Percentiles rank a stretch among this genome's conserved stretches.
These are phyloP conservation scores for Saururus chinensis DNA, from an alignment of 164 flowering plant genomes.

Conservation along the genomic window DNA sequence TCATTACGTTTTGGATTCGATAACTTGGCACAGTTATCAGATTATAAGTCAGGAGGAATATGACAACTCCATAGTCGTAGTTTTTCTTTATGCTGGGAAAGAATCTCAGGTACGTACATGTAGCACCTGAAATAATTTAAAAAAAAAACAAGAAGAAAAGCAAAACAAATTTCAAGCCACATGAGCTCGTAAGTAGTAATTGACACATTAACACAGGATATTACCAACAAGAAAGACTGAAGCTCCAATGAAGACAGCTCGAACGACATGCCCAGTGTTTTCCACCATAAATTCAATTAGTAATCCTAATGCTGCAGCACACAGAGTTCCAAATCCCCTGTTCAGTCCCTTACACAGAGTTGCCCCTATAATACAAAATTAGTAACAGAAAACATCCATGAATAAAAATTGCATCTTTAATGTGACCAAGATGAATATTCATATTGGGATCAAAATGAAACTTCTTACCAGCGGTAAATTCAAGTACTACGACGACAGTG, in stretches of 20 bases:
- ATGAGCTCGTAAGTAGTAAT: no score
- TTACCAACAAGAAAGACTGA: constrained; percentile 73
- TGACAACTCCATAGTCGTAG: constrained; percentile 81
- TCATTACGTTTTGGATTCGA: constrained; percentile 51
- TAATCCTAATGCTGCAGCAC: constrained; percentile 74
- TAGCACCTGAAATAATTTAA: constrained; percentile 12
- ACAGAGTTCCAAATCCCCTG: constrained; percentile 77
- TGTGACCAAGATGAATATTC: not conserved
- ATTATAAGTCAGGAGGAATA: constrained; percentile 83
- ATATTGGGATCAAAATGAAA: not conserved
- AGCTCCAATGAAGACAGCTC: constrained; percentile 59
- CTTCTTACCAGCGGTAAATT: constrained; percentile 77
- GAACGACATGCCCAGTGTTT: constrained; percentile 30
- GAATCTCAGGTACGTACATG: constrained; percentile 65
- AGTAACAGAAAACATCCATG: not conserved
- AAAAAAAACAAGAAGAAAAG: not conserved
- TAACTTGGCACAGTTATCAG: constrained; percentile 78
- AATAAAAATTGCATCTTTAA: not conserved
- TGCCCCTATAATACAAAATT: constrained; percentile 40
- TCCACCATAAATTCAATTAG: constrained; percentile 57
- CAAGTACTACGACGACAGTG: constrained; percentile 92
- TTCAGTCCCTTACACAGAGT: constrained; percentile 85
- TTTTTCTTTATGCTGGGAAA: constrained; percentile 75
- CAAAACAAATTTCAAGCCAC: no score
- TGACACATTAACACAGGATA: not conserved